Evolutionary conservation across 805 yeast species (phyloP), one percentile per base, ranked within the genome.

Genomic region (Yarrowia sp.): DNA sequence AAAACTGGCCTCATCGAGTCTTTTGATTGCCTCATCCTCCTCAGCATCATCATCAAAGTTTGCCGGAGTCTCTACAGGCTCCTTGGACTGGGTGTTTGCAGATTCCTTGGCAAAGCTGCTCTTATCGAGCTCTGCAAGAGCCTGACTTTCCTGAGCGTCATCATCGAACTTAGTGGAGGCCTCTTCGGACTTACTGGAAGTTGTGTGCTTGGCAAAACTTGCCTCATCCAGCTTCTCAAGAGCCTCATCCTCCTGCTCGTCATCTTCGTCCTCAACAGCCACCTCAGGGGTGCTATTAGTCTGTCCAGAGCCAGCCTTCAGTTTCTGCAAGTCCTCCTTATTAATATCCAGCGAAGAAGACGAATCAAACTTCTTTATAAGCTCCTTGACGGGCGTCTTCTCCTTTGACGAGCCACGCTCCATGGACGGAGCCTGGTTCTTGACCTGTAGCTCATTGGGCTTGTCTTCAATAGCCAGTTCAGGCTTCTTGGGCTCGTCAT

Each of bases 171-270:
- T 49, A 12, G n/a, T 43, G 6, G 17, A 10, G 5, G 30, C n/a
- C 33, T 59, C 32, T 11, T 44, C 24, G 7, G 30, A 1, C 49
- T 44, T 44, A 21, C 38, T 8, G 38, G n/a, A 17, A 16, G 21
- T 14, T 2, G 52, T 28, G 11, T 46, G 35, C 52, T 46, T 46
- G 24, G 22, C 28, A 46, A 46, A 46, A 11, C 52, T 46, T 22
- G 52, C 35, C 52, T 26, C 6, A 26, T 46, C 56, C n/a, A 43
- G 51, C 38, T 59, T 36, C 28, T 35, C 56, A 32, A 22, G 35
- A 16, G 48, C 65, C 38, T 67, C 68, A 11, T 51, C 67, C 35
- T 58, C 66, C 33, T 52, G 43, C 32, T 52, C 51, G 4, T 46
- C 66, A 16, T 52, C 67, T 10, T 56, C 63, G n/a, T 40, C 66